A percentile compares a stretch with the other conserved stretches of the same genome.
Conservation (phyloP, 1,284 basidiomycete genomes). For the Cerrena zonata region DNA sequence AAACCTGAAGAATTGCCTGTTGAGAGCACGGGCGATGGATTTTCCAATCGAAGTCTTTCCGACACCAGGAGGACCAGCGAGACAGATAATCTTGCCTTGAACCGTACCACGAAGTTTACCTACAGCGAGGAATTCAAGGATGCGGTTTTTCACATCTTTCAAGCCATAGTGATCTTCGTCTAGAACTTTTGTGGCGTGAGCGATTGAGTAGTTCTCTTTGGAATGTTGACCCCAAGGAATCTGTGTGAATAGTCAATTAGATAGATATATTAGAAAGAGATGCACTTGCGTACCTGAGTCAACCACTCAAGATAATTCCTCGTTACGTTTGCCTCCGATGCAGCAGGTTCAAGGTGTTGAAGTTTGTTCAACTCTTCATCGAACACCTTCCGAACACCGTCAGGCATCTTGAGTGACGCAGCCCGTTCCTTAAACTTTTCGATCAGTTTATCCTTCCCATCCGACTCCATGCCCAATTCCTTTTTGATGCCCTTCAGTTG, state of each 20-base stretch:
- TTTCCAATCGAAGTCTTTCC: slow-evolving; percentile 94
- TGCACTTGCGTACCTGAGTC: slow-evolving; percentile 58
- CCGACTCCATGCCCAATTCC: slow-evolving; percentile 94
- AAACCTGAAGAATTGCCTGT: slow-evolving; percentile 90
- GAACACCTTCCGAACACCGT: slow-evolving; percentile 87
- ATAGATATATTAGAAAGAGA: not conserved
- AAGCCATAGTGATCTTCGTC: slow-evolving; percentile 97
- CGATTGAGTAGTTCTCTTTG: slow-evolving; percentile 87
- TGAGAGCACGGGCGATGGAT: slow-evolving; percentile 84
- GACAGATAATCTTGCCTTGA: slow-evolving; percentile 96
- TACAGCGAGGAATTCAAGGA: slow-evolving; percentile 96
- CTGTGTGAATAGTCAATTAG: slow-evolving; percentile 27
- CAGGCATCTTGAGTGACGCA: slow-evolving; percentile 85
- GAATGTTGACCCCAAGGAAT: slow-evolving; percentile 97
- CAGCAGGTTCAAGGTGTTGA: slow-evolving; percentile 84
- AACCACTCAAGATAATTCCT: slow-evolving; percentile 95
- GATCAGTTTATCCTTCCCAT: slow-evolving; percentile 96
- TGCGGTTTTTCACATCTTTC: slow-evolving; percentile 93
- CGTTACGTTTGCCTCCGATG: slow-evolving; percentile 94
- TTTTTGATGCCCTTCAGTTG: slow-evolving; percentile 99
- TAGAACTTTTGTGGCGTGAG: slow-evolving; percentile 79
- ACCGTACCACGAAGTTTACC: slow-evolving; percentile 94
- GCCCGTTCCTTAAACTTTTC: slow-evolving; percentile 95
- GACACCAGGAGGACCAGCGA: slow-evolving; percentile 95
- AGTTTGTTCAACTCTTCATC: slow-evolving; percentile 95